Evolutionary conservation across 257 asterid genomes (phyloP).

Genomic region (Prunella vulgaris): DNA sequence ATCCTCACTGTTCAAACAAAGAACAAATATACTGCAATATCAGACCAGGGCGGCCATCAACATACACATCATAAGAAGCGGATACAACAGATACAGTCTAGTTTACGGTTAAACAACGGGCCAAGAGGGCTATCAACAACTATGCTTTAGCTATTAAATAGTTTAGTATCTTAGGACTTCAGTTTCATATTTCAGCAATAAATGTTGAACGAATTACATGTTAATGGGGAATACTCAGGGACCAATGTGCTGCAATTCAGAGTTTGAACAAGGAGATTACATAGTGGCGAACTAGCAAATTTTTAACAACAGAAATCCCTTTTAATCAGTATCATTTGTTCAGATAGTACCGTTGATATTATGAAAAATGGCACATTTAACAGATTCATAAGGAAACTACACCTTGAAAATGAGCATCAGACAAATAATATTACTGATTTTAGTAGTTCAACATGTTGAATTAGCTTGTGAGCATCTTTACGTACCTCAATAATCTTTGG

Average conservation of each 20-base stretch:
- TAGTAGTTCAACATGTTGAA: not conserved
- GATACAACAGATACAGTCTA: not conserved
- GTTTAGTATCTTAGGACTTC: not conserved
- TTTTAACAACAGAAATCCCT: not conserved
- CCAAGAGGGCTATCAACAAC: not conserved
- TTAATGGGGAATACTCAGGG: not conserved
- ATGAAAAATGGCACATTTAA: not conserved
- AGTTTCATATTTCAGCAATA: not conserved
- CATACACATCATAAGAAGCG: not conserved
- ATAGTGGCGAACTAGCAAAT: not conserved
- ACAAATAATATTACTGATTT: not conserved
- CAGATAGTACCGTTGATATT: not conserved
- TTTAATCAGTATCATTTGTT: not conserved
- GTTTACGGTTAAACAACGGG: not conserved
- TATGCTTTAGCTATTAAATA: not conserved
- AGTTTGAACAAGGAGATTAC: not conserved
- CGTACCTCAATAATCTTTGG: conserved; percentile 29
- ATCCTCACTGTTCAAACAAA: conserved; percentile 35
- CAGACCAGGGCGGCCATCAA: not conserved
- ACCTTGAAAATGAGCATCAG: not conserved
- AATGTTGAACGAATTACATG: not conserved
- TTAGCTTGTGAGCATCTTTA: not conserved
- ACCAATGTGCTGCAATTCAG: not conserved
- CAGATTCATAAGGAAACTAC: not conserved
- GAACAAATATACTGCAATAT: not conserved